These are phyloP conservation scores for Fusarium camptoceras DNA, from an alignment of 2,329 filamentous ascomycete genomes.

Conservation along the genomic window DNA sequence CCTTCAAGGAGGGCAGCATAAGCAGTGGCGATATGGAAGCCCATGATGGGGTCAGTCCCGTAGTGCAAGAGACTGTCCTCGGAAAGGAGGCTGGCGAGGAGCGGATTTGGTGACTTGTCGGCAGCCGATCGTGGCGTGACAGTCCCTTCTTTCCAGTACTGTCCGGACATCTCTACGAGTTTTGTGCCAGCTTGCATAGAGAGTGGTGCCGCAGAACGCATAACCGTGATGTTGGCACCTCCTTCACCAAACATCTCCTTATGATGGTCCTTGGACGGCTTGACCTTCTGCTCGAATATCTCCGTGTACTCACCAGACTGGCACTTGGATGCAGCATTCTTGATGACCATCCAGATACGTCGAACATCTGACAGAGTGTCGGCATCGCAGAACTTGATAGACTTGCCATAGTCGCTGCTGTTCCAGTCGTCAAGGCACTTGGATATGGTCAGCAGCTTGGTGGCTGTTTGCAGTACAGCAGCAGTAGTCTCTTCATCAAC, in stretches of 20 bases:
- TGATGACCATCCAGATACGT: slow-evolving; percentile 52
- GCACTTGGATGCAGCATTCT: slow-evolving; percentile 30
- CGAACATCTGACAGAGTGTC: slow-evolving; percentile 57
- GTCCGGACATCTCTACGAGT: slow-evolving; percentile 37
- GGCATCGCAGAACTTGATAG: slow-evolving; percentile 62
- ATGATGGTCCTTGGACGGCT: slow-evolving; percentile 31
- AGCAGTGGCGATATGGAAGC: slow-evolving; percentile 68
- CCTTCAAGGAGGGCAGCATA: slow-evolving; percentile 53
- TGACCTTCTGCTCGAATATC: slow-evolving; percentile 33
- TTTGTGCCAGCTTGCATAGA: slow-evolving; percentile 43
- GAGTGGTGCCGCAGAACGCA: slow-evolving; percentile 56
- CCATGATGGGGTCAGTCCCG: slow-evolving; percentile 62
- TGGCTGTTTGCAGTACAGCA: slow-evolving; percentile 56
- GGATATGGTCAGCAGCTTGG: slow-evolving; percentile 56
- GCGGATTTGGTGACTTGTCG: slow-evolving; percentile 57
- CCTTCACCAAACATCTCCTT: slow-evolving; percentile 24
- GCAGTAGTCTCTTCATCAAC: slow-evolving; percentile 54
- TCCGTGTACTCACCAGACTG: slow-evolving; percentile 13
- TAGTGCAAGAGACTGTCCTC: slow-evolving; percentile 58
- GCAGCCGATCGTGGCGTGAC: slow-evolving; percentile 37
- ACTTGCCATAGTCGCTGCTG: slow-evolving; percentile 55
- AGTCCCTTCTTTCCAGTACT: slow-evolving; percentile 54
- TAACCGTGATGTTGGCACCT: slow-evolving; percentile 45
- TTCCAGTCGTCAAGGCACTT: slow-evolving; percentile 59
- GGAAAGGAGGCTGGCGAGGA: slow-evolving; percentile 54